A percentile compares a stretch with the other conserved stretches of the same genome.
Conservation (phyloP, 2,329 filamentous ascomycete genomes). For the Zasmidium cellare region DNA sequence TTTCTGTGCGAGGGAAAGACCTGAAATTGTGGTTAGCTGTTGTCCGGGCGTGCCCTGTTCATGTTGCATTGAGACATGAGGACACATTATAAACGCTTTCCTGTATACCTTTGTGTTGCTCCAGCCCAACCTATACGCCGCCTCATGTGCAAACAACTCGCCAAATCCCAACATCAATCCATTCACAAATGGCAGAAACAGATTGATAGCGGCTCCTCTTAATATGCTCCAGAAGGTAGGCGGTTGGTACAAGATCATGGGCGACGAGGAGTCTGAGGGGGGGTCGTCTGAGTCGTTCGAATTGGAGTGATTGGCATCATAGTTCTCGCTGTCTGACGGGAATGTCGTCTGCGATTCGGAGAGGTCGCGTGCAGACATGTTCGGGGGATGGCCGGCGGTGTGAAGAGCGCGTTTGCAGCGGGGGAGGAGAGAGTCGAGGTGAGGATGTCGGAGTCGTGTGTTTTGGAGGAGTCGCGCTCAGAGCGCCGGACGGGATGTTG, state of each 20-base stretch:
- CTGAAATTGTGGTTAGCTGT: constrained; percentile 36
- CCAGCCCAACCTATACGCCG: constrained; percentile 91
- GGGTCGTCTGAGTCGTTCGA: constrained; percentile 57
- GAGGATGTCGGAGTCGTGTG: background rate
- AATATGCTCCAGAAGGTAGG: constrained; percentile 84
- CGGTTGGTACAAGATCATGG: constrained; percentile 82
- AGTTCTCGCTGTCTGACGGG: constrained; percentile 80
- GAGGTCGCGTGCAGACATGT: constrained; percentile 57
- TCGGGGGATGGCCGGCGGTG: constrained; percentile 2
- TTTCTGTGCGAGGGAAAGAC: constrained; percentile 62
- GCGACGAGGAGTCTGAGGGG: constrained; percentile 62
- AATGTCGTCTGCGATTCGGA: constrained; percentile 75
- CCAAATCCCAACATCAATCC: constrained; percentile 98
- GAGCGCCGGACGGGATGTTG: background rate
- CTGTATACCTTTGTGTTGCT: constrained; percentile 79
- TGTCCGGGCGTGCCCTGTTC: too few species aligned
- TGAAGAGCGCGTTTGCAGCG: too few species aligned
- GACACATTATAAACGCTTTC: background rate
- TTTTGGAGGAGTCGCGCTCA: background rate
- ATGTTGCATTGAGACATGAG: too few species aligned
- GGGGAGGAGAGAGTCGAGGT: background rate
- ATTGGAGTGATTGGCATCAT: constrained; percentile 57
- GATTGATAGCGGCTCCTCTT: constrained; percentile 88
- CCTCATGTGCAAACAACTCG: constrained; percentile 94
- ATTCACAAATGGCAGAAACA: constrained; percentile 94